These are phyloP conservation scores for Aspergillus pseudotamarii DNA, from an alignment of 2,329 filamentous ascomycete genomes.

Conservation along the genomic window DNA sequence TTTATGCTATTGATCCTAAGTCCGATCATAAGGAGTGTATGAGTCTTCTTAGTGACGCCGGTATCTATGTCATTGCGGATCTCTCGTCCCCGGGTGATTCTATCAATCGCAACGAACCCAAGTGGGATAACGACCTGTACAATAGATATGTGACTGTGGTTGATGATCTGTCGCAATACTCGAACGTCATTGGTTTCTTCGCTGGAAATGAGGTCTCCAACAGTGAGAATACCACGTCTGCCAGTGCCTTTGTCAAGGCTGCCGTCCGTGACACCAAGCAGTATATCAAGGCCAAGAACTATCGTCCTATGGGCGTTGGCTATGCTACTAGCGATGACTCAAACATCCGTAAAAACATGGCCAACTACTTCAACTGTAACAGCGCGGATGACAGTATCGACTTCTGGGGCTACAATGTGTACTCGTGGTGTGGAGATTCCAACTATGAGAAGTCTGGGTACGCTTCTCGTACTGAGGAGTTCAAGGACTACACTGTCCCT, in stretches of 20 bases:
- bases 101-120: constrained; percentile 77
- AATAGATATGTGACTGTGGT: constrained; percentile 79
- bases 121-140: constrained; percentile 78
- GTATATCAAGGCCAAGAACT: constrained; percentile 78
- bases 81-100: constrained; percentile 77
- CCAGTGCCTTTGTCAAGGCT: constrained; percentile 93
- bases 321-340: constrained; percentile 94
- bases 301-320: constrained; percentile 80
- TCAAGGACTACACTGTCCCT: constrained; percentile 82
- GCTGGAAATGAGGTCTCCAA: constrained; percentile 97
- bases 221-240: constrained; percentile 78
- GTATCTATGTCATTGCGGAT: constrained; percentile 94
- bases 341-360: constrained; percentile 76
- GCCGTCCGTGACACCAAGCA: constrained; percentile 92
- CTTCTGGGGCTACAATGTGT: constrained; percentile 99
- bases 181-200: constrained; percentile 93
- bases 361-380: constrained; percentile 92
- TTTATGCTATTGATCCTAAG: constrained; percentile 84
- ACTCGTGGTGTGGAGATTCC: constrained; percentile 93
- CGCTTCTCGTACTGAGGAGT: constrained; percentile 77
- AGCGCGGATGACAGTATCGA: constrained; percentile 70
- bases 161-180: constrained; percentile 76
- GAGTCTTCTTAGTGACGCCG: constrained; percentile 73
- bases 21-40: constrained; percentile 80
- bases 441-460: constrained; percentile 76